phyloP scores from a whole-genome alignment of 345 rosid species.

The Eucalyptus cladocalyx region DNA sequence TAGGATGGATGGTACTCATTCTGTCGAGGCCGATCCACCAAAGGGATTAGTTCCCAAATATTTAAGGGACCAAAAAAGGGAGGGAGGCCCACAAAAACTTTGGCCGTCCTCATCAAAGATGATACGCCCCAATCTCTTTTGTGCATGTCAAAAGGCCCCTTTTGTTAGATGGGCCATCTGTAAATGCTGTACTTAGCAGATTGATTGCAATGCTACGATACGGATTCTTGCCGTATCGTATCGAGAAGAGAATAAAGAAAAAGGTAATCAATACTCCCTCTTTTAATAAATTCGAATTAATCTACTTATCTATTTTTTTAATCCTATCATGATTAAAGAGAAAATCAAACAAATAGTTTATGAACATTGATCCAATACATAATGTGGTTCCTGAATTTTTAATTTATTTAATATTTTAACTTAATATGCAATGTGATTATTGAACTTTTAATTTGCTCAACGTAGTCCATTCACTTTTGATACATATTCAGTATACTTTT shows the following conservation, averaged over 20 bases:
- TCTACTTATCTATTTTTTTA: not conserved
- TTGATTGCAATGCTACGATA: not conserved
- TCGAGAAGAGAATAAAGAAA: not conserved
- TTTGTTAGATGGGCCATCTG: not conserved
- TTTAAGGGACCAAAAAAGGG: not conserved
- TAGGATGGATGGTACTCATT: not conserved
- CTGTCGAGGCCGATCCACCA: not conserved
- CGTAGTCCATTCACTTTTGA: rapidly evolving
- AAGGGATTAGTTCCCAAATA: not conserved
- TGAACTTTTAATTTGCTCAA: not conserved
- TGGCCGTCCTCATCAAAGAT: not conserved
- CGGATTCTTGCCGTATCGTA: not conserved
- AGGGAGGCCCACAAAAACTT: not conserved
- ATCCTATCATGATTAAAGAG: not conserved
- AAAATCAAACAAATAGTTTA: too few relatives aligned
- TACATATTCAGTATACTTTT: too few relatives aligned
- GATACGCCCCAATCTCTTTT: not conserved
- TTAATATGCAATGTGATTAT: too few relatives aligned
- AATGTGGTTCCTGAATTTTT: too few relatives aligned
- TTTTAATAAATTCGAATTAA: not conserved
- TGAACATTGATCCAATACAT: too few relatives aligned
- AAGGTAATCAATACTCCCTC: not conserved
- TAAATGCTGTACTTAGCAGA: not conserved
- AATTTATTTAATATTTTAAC: too few relatives aligned
- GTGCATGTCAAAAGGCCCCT: not conserved